phyloP scores from a whole-genome alignment of 148 eudicot genomes.

The Dianthus caryophyllus region DNA sequence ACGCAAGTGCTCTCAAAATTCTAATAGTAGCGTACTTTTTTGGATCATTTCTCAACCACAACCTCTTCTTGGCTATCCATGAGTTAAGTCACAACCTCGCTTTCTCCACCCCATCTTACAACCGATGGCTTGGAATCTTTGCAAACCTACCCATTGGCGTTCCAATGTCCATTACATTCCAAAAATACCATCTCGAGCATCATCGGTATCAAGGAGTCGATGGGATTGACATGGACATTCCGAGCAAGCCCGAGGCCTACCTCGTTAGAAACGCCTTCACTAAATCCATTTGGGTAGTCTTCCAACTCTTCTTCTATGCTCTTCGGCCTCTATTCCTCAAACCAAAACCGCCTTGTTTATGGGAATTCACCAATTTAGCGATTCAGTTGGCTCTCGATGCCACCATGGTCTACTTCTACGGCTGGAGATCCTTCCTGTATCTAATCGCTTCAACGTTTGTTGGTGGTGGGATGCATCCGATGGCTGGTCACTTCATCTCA shows the following conservation, averaged over 20 bases:
- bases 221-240: slow-evolving; percentile 89
- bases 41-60: slow-evolving; percentile 92
- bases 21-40: slow-evolving; percentile 62
- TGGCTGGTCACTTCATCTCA: slow-evolving; percentile 94
- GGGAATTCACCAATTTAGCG: slow-evolving; percentile 69
- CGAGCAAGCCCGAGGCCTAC: slow-evolving; percentile 63
- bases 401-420: slow-evolving; percentile 57
- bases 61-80: slow-evolving; percentile 93
- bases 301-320: slow-evolving; percentile 91
- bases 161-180: slow-evolving; percentile 96
- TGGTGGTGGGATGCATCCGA: slow-evolving; percentile 95
- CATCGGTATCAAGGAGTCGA: slow-evolving; percentile 91
- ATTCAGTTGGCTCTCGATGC: slow-evolving; percentile 68
- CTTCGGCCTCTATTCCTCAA: slow-evolving; percentile 77
- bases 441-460: slow-evolving; percentile 78
- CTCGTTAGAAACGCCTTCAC: slow-evolving; percentile 57
- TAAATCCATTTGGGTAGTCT: slow-evolving; percentile 72
- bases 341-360: slow-evolving; percentile 88
- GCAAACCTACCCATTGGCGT: slow-evolving; percentile 95
- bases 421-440: slow-evolving; percentile 73
- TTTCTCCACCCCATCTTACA: slow-evolving; percentile 76
- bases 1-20: slow-evolving; percentile 54
- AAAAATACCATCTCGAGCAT: slow-evolving; percentile 94
- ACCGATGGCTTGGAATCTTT: slow-evolving; percentile 87
- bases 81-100: slow-evolving; percentile 97